Evolutionary conservation across 1,284 basidiomycete genomes (phyloP), one percentile per base, ranked within the genome.

Genomic region (Bjerkandera adusta): DNA sequence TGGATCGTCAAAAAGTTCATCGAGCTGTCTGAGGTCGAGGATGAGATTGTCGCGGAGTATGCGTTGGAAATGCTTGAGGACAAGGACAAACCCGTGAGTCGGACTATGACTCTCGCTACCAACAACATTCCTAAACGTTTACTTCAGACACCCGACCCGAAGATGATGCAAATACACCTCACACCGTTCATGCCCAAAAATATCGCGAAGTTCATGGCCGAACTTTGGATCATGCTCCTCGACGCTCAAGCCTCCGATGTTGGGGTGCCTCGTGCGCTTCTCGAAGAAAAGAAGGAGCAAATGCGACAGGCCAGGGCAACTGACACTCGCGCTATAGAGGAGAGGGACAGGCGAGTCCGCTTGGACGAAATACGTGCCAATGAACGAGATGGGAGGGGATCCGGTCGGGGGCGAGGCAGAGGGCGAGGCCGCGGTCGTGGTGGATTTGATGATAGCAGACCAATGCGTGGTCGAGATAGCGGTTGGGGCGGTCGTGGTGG

Each of bases 41-140:
- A 99, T 65, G 96, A 99, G 61, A 88, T 99, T 30, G 89, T 99
- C 24, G 85, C 97, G 21, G 96, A 98, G 65, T 98, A 97, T 63
- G 92, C 92, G 13, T 89, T 92, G 80, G 91, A 92, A 16, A 75
- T 97, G 36, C 70, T 99, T 5, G 96, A 99, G 64, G 91, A 96
- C 57, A 75, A 83, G 39, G 77, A 80, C 20, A 77, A 87, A 54
- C 85, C 89, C n/a, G 92, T 95, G 54, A 57, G 83, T 68, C 21
- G 22, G n/a, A n/a, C n/a, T n/a, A n/a, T n/a, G n/a, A n/a, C n/a
- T n/a, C n/a, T n/a, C n/a, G n/a, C n/a, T n/a, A n/a, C n/a, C n/a
- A n/a, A n/a, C n/a, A n/a, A n/a, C n/a, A n/a, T n/a, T n/a, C n/a
- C n/a, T n/a, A n/a, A 30, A 12, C 29, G 21, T 34, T 36, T 15